Evolutionary conservation across 371 early-diverging fungal species (phyloP), one percentile per base, ranked within the genome.

Genomic region (Capillidium heterosporum): DNA sequence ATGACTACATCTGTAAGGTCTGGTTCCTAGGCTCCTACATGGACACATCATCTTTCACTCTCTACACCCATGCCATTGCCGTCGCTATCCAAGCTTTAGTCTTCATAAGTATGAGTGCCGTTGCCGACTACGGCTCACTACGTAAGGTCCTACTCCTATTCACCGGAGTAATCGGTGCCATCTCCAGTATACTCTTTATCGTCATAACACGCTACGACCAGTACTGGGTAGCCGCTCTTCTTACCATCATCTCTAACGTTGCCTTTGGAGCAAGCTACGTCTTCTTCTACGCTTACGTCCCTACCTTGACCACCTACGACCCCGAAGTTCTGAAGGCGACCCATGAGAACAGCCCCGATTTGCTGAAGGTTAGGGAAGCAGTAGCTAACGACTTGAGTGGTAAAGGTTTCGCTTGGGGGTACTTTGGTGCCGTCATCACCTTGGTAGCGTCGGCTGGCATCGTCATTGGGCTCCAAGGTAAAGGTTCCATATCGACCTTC

Each of bases 41-140:
- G 27, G 65, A 71, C 55, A 72, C 81, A 1, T 58, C 74, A 1
- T 63, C 69, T 29, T 74, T 71, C 53, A 63, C 74, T 28, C 61
- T 81, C 41, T 78, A 78, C 62, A 66, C 75, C 17, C 70, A 71
- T 32, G 66, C 79, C 8, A 64, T 76, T 32, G 67, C 74, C 8
- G 76, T 75, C 11, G 62, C 71, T 19, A 43, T 74, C 56, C 82
- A 82, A 61, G 78, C 77, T 0, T 56, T 82, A 32, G 56, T 75
- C 23, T 75, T 77, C 60, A 71, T 78, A 51, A 65, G 69, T 29
- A 60, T 78, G 44, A 76, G 78, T 8, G 72, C 77, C 0, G 48
- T 77, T n/a, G 80, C 80, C 21, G 82, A 82, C 59, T 74, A 79
- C 55, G 74, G 74, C 46, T 63, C 67, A 63, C 60, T 47, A 66